phyloP scores from a whole-genome alignment of 257 asterid species.

The Cordia subcordata region DNA sequence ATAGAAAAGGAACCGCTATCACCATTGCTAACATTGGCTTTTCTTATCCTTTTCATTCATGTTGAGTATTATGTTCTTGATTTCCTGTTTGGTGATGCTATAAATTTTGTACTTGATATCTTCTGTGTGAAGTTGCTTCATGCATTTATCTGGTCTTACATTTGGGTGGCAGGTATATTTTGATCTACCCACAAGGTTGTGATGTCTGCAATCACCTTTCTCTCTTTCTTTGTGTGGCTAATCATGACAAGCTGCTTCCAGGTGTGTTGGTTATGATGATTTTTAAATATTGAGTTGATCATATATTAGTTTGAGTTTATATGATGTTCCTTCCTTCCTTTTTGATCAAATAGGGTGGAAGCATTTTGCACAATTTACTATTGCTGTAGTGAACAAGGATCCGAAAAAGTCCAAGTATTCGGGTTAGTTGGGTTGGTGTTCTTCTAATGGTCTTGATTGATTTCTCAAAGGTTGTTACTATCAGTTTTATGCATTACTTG shows the following conservation, averaged over 20 bases:
- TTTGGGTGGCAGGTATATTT: constrained; percentile 70
- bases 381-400: constrained; percentile 94
- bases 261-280: constrained; percentile 32
- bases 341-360: constrained; percentile 67
- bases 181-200: constrained; percentile 95
- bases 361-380: constrained; percentile 94
- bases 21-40: no score
- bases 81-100: no score
- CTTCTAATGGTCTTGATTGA: background rate
- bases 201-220: constrained; percentile 96
- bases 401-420: constrained; percentile 93
- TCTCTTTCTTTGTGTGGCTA: constrained; percentile 92
- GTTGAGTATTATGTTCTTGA: no score
- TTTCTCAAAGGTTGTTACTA: background rate
- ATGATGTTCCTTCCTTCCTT: constrained; percentile 6
- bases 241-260: constrained; percentile 97
- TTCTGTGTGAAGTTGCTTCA: no score
- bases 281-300: background rate
- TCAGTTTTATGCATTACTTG: constrained; percentile 3
- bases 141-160: constrained; percentile 10
- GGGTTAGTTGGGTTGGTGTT: constrained; percentile 37
- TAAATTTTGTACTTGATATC: no score
- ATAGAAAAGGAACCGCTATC: no score
- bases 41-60: no score
- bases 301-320: background rate